A percentile compares a stretch with the other conserved stretches of the same genome.
Evolutionary conservation across 2,329 filamentous ascomycete species (phyloP).

Genomic region (Pseudocercospora fuligena): DNA sequence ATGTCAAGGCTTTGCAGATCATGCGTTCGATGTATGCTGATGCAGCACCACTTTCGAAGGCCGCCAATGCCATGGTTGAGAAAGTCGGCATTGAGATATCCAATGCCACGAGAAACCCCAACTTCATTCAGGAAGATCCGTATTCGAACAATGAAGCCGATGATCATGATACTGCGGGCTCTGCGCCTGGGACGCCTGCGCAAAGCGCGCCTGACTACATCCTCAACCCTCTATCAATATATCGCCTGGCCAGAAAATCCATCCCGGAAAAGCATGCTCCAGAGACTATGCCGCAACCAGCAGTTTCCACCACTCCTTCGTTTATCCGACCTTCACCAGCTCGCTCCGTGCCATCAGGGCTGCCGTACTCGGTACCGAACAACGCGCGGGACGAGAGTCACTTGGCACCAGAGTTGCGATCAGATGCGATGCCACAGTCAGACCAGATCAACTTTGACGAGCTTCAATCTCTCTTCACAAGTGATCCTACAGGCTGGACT

Average conservation of each 20-base stretch:
- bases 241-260: slow-evolving; percentile 31
- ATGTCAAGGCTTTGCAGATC: slow-evolving; percentile 32
- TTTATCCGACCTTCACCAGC: slow-evolving; percentile 1
- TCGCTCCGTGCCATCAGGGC: slow-evolving; percentile 5
- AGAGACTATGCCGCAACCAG: slow-evolving; percentile 25
- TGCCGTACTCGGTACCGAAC: slow-evolving; percentile 10
- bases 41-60: slow-evolving; percentile 28
- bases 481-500: slow-evolving; percentile 34
- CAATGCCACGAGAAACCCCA: slow-evolving; percentile 22
- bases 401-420: slow-evolving; percentile 25
- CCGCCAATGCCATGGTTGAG: slow-evolving; percentile 32
- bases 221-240: slow-evolving; percentile 33
- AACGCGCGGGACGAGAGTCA: slow-evolving; percentile 20
- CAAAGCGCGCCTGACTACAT: slow-evolving; percentile 35
- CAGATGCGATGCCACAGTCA: slow-evolving; percentile 7
- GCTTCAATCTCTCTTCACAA: slow-evolving; percentile 32
- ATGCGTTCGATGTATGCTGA: slow-evolving; percentile 34
- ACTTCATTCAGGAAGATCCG: slow-evolving; percentile 32
- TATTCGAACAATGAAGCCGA: slow-evolving; percentile 30
- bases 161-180: slow-evolving; percentile 19
- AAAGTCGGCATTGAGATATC: slow-evolving; percentile 31
- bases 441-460: slow-evolving; percentile 34
- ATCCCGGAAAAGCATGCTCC: slow-evolving; percentile 35
- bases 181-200: slow-evolving; percentile 30
- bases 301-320: background rate